phyloP scores from a whole-genome alignment of 306 rosid species.

The Quercus engelmannii region DNA sequence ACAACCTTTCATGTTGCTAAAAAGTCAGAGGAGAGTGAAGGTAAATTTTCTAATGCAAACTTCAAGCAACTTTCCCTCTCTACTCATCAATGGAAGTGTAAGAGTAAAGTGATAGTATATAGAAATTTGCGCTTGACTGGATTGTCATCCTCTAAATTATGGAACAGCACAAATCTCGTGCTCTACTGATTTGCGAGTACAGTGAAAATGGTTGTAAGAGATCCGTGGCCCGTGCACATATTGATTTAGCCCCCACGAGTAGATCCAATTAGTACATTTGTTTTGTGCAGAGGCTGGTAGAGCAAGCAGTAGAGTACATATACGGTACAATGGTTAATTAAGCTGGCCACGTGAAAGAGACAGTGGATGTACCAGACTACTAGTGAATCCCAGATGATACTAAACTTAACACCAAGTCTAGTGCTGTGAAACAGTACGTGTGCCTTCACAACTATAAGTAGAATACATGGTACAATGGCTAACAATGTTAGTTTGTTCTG shows the following conservation, averaged over 20 bases:
- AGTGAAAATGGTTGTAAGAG: too few species aligned
- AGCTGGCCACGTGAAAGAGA: not conserved
- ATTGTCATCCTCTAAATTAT: not conserved
- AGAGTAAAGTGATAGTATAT: not conserved
- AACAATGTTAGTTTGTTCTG: too few species aligned
- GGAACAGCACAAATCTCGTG: not conserved
- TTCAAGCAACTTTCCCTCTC: not conserved
- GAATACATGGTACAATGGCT: too few species aligned
- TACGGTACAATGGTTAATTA: not conserved
- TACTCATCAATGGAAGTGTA: not conserved
- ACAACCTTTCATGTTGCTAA: not conserved
- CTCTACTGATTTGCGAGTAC: not conserved
- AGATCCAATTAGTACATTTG: not conserved
- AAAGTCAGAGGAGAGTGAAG: not conserved
- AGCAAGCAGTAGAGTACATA: not conserved
- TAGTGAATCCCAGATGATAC: too few species aligned
- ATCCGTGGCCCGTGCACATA: not conserved
- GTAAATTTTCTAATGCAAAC: not conserved
- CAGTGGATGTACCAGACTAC: too few species aligned
- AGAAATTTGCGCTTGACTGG: not conserved
- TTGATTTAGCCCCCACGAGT: not conserved
- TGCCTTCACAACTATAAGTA: too few species aligned
- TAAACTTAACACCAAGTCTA: too few species aligned
- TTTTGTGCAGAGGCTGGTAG: not conserved
- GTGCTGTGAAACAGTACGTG: too few species aligned